A percentile compares a stretch with the other conserved stretches of the same genome.
Conservation (phyloP, 2,329 filamentous ascomycete genomes). For the Bipolaris bicolor region DNA sequence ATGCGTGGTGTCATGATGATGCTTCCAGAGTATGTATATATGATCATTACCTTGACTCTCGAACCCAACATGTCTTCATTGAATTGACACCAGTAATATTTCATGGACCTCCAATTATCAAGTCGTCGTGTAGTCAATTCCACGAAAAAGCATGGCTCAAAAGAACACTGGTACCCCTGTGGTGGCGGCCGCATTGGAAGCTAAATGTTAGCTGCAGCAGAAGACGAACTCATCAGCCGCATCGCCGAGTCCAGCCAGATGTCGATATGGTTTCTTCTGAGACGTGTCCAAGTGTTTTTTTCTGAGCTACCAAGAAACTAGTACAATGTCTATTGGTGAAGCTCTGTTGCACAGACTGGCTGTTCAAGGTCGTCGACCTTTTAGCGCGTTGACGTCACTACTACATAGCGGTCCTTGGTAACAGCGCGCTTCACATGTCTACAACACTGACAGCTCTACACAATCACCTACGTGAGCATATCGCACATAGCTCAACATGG, state of each 20-base stretch:
- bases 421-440: constrained; percentile 3
- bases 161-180: background rate
- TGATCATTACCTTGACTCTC: too few species aligned
- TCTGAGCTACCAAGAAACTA: background rate
- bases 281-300: background rate
- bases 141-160: background rate
- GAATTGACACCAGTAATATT: background rate
- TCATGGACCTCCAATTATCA: background rate
- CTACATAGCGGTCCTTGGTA: background rate
- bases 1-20: too few species aligned
- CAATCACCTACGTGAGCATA: constrained; percentile 2
- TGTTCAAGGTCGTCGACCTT: background rate
- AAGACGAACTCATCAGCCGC: constrained; percentile 2
- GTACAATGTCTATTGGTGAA: background rate
- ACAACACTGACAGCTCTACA: constrained; percentile 2
- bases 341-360: background rate
- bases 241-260: background rate
- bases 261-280: background rate
- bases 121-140: background rate
- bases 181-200: background rate
- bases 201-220: constrained; percentile 14
- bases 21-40: too few species aligned
- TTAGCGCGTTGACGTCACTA: constrained; percentile 20
- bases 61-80: background rate
- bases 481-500: constrained; percentile 35